Evolutionary conservation across 768 basidiomycete genomes (phyloP).

Genomic region (Russula foetens): DNA sequence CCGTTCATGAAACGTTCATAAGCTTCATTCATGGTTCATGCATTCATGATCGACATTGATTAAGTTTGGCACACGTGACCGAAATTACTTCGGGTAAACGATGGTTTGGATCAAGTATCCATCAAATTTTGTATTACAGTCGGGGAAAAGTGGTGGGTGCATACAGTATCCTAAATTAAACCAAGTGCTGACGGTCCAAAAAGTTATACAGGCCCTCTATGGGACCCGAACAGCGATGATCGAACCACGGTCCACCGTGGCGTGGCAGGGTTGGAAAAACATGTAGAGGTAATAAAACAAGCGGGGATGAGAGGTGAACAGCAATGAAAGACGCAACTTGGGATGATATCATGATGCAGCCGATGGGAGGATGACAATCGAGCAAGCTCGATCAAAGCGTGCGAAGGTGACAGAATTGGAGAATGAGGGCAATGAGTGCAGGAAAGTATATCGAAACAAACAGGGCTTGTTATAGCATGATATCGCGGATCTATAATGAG

Average conservation of each 20-base stretch:
- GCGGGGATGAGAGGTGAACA: background rate
- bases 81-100: too few relatives aligned
- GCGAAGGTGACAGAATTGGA: background rate
- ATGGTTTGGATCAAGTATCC: too few relatives aligned
- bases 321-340: background rate
- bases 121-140: too few relatives aligned
- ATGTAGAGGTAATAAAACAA: background rate
- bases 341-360: background rate
- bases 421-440: too few relatives aligned
- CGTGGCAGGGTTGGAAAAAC: background rate
- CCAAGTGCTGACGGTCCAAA: background rate
- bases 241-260: background rate
- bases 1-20: too few relatives aligned
- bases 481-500: conserved; percentile 43
- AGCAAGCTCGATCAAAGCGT: background rate
- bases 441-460: background rate
- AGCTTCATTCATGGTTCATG: too few relatives aligned
- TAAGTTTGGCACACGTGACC: too few relatives aligned
- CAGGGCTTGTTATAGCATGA: conserved; percentile 36
- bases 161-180: too few relatives aligned
- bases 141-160: too few relatives aligned
- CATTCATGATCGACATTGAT: too few relatives aligned
- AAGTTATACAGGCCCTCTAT: background rate
- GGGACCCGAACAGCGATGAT: background rate
- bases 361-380: background rate